Percentiles rank a stretch among this genome's conserved stretches.
phyloP scores from a whole-genome alignment of 1,284 basidiomycete species.

The Melampsora occidentalis region DNA sequence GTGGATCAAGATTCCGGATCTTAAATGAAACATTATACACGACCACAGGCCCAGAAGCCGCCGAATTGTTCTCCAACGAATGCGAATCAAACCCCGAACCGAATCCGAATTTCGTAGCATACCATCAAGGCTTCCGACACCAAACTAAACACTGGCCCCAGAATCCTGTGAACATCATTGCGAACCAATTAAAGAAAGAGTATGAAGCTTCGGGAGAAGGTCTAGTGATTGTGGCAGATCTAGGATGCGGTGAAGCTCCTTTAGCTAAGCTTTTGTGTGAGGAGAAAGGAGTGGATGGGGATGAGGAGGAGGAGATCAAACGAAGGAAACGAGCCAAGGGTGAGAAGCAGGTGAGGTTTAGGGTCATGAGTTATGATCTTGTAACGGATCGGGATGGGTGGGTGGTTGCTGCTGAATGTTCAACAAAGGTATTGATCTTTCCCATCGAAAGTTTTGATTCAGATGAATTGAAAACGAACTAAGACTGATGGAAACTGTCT shows the following conservation, averaged over 20 bases:
- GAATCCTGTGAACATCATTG: slow-evolving; percentile 52
- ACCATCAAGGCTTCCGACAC: slow-evolving; percentile 52
- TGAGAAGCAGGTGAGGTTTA: slow-evolving; percentile 61
- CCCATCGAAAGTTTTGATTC: no score
- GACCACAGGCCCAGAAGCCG: slow-evolving; percentile 47
- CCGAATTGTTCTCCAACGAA: slow-evolving; percentile 49
- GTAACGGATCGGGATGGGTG: slow-evolving; percentile 68
- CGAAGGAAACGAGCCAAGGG: slow-evolving; percentile 63
- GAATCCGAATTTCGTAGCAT: slow-evolving; percentile 48
- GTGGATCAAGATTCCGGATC: slow-evolving; percentile 53
- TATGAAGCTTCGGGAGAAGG: slow-evolving; percentile 51
- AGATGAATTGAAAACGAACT: no score
- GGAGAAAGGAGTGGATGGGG: slow-evolving; percentile 62
- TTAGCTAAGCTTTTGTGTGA: slow-evolving; percentile 63
- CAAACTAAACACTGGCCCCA: slow-evolving; percentile 52
- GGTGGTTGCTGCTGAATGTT: slow-evolving; percentile 50
- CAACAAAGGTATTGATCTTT: slow-evolving; percentile 43
- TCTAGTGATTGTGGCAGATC: slow-evolving; percentile 74
- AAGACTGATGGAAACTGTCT: no score
- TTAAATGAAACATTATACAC: slow-evolving; percentile 54
- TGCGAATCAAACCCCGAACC: slow-evolving; percentile 31
- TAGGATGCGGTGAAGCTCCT: slow-evolving; percentile 92
- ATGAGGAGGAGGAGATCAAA: not conserved
- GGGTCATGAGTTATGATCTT: slow-evolving; percentile 70
- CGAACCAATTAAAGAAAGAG: slow-evolving; percentile 41